Evolutionary conservation across 2,329 filamentous ascomycete species (phyloP), one percentile per base, ranked within the genome.

Genomic region (Teratosphaeria epicoccoides): DNA sequence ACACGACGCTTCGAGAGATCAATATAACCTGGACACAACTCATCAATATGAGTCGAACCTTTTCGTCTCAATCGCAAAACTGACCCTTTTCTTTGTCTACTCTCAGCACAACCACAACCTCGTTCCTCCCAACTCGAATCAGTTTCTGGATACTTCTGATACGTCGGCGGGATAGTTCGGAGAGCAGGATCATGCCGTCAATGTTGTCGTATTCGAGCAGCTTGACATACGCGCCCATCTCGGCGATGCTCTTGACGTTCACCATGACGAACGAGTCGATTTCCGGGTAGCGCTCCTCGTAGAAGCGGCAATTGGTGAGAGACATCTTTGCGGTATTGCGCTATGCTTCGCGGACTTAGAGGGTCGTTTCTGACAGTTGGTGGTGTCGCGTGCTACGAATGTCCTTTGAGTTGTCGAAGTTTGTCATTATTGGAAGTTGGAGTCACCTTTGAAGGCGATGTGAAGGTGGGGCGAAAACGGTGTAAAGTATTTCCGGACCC

Each of bases 231-330:
- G 94, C 93, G 72, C 93, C 93, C 94, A 98, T 98, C 75, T 98
- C 94, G 71, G 93, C 93, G 70, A 98, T 98, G 87, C 95, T 89
- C 82, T 95, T 95, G 66, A 97, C 93, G 74, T 97, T 98, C 71
- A 98, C 93, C 93, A 98, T 98, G 70, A 98, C 94, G 75, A 96
- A 97, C 79, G 88, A 95, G 76, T 98, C 93, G 70, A 98, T 91
- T 80, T 97, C 93, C 54, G 89, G 89, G 68, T 86, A 96, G 75
- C 95, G 95, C 76, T 95, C 88, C 80, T 95, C 89, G 72, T 95
- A 96, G 75, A 94, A 96, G 67, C 89, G 88, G 74, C 87, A 95
- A 76, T 95, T 95, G 70, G 87, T 93, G 77, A 95, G 83, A 75
- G 89, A 94, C 87, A 94, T 95, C 66, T 70, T 86, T 80, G 33